Base-by-base conservation (phyloP, 2,329 filamentous ascomycete genomes). In the Trichoderma atroviride region DNA sequence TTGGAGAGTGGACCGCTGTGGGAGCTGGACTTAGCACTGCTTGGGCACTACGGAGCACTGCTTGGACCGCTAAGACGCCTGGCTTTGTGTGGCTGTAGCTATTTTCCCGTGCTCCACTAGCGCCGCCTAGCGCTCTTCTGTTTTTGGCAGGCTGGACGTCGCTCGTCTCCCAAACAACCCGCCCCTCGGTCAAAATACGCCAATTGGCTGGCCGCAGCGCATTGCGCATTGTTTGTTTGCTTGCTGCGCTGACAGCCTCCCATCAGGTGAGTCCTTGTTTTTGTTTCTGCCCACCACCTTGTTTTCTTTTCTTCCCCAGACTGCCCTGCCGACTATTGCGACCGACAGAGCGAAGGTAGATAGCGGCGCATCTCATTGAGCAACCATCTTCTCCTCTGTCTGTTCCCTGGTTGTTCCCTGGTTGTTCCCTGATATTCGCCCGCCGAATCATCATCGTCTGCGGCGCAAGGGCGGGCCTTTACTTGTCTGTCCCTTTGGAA, bases 161-260 rank as follows among this genome's bases (percentile, higher is more conserved):
- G 56, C 56, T 35, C 57, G 58, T 70, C 69, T 63, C 69, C 69
- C 64, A 67, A 70, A 63, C 69, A 70, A 70, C 69, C 63, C 69
- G 57, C 53, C 62, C 24, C 58, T 68, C 55, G 52, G 60, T 43
- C 40, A 58, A 37, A 33, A 59, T 59, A 69, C 43, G 62, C 63
- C 43, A 24, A 56, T 58, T 63, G 57, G 53, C 58, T 43, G 58
- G 50, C 43, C 47, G 33, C 47, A n/a, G 40, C 19, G 33, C 58
- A 22, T 24, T 68, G 66, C 64, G 64, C 58, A 57, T 56, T 63
- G 69, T 58, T 63, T 66, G 63, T 52, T 61, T 66, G 55, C 60
- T 60, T 66, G 56, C 61, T 53, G 61, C 57, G 68, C 61, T 60
- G 62, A 69, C 68, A 68, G 62, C 58, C 50, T 56, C 58, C 14